Percentiles rank a stretch among this genome's conserved stretches.
phyloP scores from a whole-genome alignment of 2,329 filamentous ascomycete species.

The Alternaria sp. region DNA sequence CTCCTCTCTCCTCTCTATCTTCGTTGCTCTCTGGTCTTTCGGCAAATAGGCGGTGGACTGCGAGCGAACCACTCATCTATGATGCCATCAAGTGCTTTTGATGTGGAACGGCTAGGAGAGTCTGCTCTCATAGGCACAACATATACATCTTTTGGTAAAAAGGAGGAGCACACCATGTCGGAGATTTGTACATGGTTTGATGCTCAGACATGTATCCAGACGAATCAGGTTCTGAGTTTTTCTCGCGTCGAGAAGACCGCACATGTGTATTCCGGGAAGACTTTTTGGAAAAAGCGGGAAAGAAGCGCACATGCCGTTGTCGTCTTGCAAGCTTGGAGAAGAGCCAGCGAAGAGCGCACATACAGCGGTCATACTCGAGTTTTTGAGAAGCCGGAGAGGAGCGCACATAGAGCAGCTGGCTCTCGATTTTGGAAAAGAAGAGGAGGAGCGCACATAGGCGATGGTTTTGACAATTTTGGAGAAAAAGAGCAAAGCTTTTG shows the following conservation, averaged over 20 bases:
- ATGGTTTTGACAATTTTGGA: too few relatives aligned
- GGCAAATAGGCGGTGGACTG: accelerated
- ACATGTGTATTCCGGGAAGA: too few relatives aligned
- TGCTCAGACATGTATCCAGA: not conserved
- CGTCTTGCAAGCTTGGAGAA: not conserved
- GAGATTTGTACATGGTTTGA: not conserved
- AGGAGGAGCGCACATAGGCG: too few relatives aligned
- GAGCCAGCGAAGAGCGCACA: not conserved
- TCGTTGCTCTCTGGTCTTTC: not conserved
- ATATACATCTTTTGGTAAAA: not conserved
- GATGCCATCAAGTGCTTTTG: not conserved
- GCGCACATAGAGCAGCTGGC: not conserved
- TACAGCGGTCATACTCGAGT: too few relatives aligned
- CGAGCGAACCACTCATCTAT: not conserved
- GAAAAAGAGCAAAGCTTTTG: not conserved
- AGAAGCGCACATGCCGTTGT: not conserved
- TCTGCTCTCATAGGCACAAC: not conserved
- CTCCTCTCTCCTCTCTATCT: not conserved
- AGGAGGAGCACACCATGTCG: not conserved
- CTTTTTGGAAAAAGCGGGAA: not conserved
- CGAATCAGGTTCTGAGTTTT: accelerated
- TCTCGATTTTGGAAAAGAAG: too few relatives aligned
- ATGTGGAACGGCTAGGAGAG: not conserved
- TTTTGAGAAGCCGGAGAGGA: not conserved
- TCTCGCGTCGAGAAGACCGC: not conserved